A percentile compares a stretch with the other conserved stretches of the same genome.
Evolutionary conservation across 2,329 filamentous ascomycete genomes (phyloP).

Genomic region (Elsinoe perseae): DNA sequence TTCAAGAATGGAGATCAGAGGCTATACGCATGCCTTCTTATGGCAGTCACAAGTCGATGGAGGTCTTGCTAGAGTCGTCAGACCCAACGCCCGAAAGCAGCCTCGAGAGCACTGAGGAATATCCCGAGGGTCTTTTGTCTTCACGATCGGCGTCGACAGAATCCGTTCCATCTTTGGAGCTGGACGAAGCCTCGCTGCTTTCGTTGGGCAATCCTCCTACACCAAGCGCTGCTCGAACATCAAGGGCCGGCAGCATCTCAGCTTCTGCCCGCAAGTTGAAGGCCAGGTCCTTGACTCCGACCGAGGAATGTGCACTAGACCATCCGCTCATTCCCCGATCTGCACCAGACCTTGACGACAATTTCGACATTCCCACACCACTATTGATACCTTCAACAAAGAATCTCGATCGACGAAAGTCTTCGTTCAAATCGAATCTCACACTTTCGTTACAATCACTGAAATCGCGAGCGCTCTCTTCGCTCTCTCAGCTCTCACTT

Average conservation of each 20-base stretch:
- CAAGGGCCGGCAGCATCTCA: conserved; percentile 24
- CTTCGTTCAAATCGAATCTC: conserved; percentile 55
- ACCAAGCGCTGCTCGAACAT: conserved; percentile 31
- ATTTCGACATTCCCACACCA: conserved; percentile 26
- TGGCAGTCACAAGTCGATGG: conserved; percentile 36
- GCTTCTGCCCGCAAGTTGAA: conserved; percentile 35
- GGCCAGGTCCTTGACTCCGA: conserved; percentile 43
- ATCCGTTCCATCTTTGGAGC: conserved; percentile 49
- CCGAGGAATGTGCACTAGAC: conserved; percentile 48
- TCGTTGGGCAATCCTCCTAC: conserved; percentile 39
- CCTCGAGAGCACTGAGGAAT: conserved; percentile 27
- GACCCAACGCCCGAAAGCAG: conserved; percentile 40
- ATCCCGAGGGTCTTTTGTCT: conserved; percentile 34
- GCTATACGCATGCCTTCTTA: conserved; percentile 26
- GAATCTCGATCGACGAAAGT: conserved; percentile 22
- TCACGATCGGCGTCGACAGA: conserved; percentile 49
- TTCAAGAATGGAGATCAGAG: conserved; percentile 48
- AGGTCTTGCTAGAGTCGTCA: conserved; percentile 49
- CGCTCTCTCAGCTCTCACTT: conserved; percentile 48
- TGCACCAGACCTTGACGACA: conserved; percentile 21
- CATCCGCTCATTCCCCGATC: conserved; percentile 48
- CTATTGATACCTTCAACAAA: conserved; percentile 35
- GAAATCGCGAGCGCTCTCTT: conserved; percentile 51
- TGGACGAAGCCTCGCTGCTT: conserved; percentile 37
- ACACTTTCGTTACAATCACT: conserved; percentile 55